These are phyloP conservation scores for Penicillium salamii DNA, from an alignment of 495 filamentous ascomycete genomes.

Conservation along the genomic window DNA sequence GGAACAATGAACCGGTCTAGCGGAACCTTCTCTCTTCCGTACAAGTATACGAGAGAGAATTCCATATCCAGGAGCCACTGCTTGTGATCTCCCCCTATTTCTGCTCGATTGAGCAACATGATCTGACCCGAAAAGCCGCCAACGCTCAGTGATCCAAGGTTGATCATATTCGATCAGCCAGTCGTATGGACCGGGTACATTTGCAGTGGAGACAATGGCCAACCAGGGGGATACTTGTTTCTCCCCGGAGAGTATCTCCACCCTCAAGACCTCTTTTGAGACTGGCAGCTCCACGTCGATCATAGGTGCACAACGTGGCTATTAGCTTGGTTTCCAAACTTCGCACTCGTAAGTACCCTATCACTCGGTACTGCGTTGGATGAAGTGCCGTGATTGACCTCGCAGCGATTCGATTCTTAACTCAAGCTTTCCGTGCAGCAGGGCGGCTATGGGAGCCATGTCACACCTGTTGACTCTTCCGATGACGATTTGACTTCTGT, in stretches of 20 bases:
- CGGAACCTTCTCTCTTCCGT: conserved; percentile 2
- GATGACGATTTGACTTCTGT: conserved; percentile 2
- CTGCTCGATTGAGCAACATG: neutral
- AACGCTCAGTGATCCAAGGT: conserved; percentile 9
- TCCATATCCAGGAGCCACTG: no score
- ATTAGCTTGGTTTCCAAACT: neutral
- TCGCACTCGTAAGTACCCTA: neutral
- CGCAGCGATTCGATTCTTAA: neutral
- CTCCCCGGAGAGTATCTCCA: conserved; percentile 11
- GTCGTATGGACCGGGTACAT: conserved; percentile 1
- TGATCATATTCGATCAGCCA: conserved; percentile 15
- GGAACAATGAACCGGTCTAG: conserved; percentile 6
- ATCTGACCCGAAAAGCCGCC: conserved; percentile 8
- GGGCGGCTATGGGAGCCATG: conserved; percentile 16
- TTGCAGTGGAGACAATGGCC: conserved; percentile 3
- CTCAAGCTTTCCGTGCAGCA: conserved; percentile 20
- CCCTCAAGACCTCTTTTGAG: neutral
- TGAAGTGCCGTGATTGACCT: neutral
- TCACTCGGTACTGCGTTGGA: neutral
- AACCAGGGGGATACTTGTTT: conserved; percentile 1
- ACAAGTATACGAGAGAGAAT: no score
- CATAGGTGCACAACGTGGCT: conserved; percentile 6
- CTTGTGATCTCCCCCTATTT: conserved; percentile 11
- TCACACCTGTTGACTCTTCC: conserved; percentile 6
- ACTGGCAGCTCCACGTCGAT: conserved; percentile 2